Evolutionary conservation across 345 rosid genomes (phyloP), one percentile per base, ranked within the genome.

Genomic region (Hevea brasiliensis): DNA sequence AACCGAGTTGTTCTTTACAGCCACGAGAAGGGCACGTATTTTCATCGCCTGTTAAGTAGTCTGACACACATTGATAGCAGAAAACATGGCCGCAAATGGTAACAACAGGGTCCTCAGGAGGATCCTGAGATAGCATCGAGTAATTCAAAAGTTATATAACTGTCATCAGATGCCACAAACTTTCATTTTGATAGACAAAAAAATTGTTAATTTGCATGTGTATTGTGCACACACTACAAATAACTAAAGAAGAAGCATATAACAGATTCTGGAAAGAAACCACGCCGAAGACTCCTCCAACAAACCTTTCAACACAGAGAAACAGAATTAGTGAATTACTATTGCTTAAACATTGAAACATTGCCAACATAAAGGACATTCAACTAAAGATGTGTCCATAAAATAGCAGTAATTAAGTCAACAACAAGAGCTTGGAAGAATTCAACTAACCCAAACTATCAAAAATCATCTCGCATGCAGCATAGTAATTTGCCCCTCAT

Each of bases 1-100:
- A 77, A 55, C 87, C 88, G 59, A 94, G 90, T 56, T 85, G 91
- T 71, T 89, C 88, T 77, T 85, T 90, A 78, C 97, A 94, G 58
- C 68, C 74, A 74, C 63, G 65, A 59, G 79, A 90, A 74, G 98
- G 98, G 72, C 98, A 94, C 55, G 56, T 84, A 79, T 90, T 89
- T 50, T 89, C 98, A 71, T 94, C 97, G 58, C 95, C 97, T 18
- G 87, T 87, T 71, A 90, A 71, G 82, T 81, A 85, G 62, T 89
- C 92, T 40, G 93, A 88, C 40, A 92, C 93, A 78, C 98, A 94
- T 74, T 88, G 96, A 71, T 89, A 85, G 81, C 98, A 92, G 81
- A 90, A 94, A 73, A 94, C 93, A 68, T 92, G 97, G 76, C 92
- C 88, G 77, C 98, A 94, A 81, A 82, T 84, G 69, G 97, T 86